phyloP scores from a whole-genome alignment of 2,329 filamentous ascomycete species.

The Alternaria tenuissima region DNA sequence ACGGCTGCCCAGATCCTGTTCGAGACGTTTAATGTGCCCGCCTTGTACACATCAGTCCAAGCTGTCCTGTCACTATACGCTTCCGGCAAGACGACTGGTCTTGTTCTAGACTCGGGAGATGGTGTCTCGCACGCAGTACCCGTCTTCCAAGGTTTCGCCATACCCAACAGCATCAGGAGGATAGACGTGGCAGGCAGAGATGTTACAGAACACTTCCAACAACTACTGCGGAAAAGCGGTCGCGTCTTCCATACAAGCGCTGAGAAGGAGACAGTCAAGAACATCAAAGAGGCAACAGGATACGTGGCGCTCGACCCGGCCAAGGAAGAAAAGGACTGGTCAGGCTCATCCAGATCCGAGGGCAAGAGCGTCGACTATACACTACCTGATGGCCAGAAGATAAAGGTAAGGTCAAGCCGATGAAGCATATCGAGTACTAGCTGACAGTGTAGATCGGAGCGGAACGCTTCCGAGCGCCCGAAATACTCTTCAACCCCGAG shows the following conservation, averaged over 20 bases:
- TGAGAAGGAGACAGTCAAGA: slow-evolving; percentile 97
- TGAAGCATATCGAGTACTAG: slow-evolving; percentile 12
- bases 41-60: slow-evolving; percentile 95
- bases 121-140: slow-evolving; percentile 97
- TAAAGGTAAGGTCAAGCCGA: slow-evolving; percentile 69
- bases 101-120: slow-evolving; percentile 94
- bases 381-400: slow-evolving; percentile 89
- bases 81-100: slow-evolving; percentile 92
- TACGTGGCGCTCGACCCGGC: slow-evolving; percentile 92
- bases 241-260: slow-evolving; percentile 97
- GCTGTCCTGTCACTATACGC: slow-evolving; percentile 96
- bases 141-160: slow-evolving; percentile 97
- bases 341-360: slow-evolving; percentile 75
- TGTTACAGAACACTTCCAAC: slow-evolving; percentile 94
- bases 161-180: slow-evolving; percentile 91
- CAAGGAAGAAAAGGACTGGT: slow-evolving; percentile 97
- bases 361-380: slow-evolving; percentile 85
- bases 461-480: slow-evolving; percentile 93
- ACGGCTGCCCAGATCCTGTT: slow-evolving; percentile 97
- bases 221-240: slow-evolving; percentile 87
- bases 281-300: slow-evolving; percentile 94
- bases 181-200: slow-evolving; percentile 97
- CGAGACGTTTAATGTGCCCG: slow-evolving; percentile 98
- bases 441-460: slow-evolving; percentile 74
- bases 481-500: slow-evolving; percentile 97